phyloP scores from a whole-genome alignment of 352 stramenopile species.

The Phytophthora hibernalis region DNA sequence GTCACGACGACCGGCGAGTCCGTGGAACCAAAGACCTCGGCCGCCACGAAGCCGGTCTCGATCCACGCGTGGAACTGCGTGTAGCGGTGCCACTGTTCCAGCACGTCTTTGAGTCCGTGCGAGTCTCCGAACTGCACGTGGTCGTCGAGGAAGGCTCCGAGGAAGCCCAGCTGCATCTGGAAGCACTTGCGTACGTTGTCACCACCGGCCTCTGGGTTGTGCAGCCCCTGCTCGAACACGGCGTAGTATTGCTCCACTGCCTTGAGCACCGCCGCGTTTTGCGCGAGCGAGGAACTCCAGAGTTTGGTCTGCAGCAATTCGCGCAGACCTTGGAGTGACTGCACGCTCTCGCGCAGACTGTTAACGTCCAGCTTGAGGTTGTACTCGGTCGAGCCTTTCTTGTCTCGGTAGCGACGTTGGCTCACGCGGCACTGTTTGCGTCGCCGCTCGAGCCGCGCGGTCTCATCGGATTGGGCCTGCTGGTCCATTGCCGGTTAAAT shows the following conservation, averaged over 20 bases:
- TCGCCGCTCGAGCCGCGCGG: slow-evolving; percentile 48
- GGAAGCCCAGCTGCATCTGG: slow-evolving; percentile 62
- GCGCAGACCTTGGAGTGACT: slow-evolving; percentile 54
- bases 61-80: slow-evolving; percentile 63
- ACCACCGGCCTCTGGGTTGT: slow-evolving; percentile 53
- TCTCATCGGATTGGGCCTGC: slow-evolving; percentile 14
- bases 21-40: slow-evolving; percentile 52
- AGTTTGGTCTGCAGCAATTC: slow-evolving; percentile 55
- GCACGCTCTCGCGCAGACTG: slow-evolving; percentile 63
- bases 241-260: slow-evolving; percentile 75
- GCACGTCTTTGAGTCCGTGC: slow-evolving; percentile 45
- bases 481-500: slow-evolving; percentile 23
- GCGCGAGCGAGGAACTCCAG: slow-evolving; percentile 51
- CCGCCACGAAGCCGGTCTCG: slow-evolving; percentile 39
- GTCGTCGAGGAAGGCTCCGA: slow-evolving; percentile 52
- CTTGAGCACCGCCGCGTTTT: slow-evolving; percentile 57
- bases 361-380: slow-evolving; percentile 77
- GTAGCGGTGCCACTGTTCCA: slow-evolving; percentile 73
- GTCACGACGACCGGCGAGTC: slow-evolving; percentile 68
- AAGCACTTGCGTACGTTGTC: slow-evolving; percentile 56
- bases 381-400: slow-evolving; percentile 74
- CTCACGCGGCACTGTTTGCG: slow-evolving; percentile 78
- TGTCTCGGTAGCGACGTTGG: slow-evolving; percentile 77
- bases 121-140: slow-evolving; percentile 47
- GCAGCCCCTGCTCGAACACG: slow-evolving; percentile 63